Base-by-base conservation (phyloP, 1,139 yeast genomes). In the Saccharomyces pastorianus region DNA sequence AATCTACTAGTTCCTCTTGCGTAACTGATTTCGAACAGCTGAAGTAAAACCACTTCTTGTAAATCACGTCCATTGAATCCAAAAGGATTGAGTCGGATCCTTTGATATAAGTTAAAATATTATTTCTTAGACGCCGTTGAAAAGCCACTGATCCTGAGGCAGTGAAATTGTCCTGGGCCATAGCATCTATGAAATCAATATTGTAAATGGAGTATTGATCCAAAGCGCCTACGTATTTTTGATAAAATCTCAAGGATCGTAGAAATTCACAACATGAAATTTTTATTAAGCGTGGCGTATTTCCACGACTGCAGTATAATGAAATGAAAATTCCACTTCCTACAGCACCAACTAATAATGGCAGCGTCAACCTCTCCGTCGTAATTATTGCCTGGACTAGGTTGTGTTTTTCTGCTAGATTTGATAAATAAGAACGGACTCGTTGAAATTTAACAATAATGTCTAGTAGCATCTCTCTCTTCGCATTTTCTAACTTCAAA, bases 81-180 rank as follows among this genome's bases (percentile, higher is more conserved):
- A 80, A 73, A 46, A 88, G 71, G 1, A 88, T 79, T 44, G 74
- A 74, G 0, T 88, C 82, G 0, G 93, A 88, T 38, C 70, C 72
- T 6, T 80, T 78, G 17, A 83, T 64, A 34, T 64, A 74, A 56
- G 82, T 76, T 51, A 85, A 69, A 51, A 86, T 76, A 58, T 74
- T 78, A 58, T 77, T 77, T 61, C 81, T 74, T 56, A 87, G 73
- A 56, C 82, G 78, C 64, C 88, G 86, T 64, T 88, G 93, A 31
- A 86, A 76, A 0, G 95, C 90, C 17, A 86, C 87, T 29, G 84
- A 79, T n/a, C 95, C 93, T 0, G 93, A 84, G 51, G 87, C 83
- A 3, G 84, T 81, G 32, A 78, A 73, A 32, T 74, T 79, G 58
- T 85, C 90, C n/a, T 79, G 71, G 8, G 82, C 71, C 53, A 85